Evolutionary conservation across 495 filamentous ascomycete species (phyloP).

Genomic region (Bacidia rubella): DNA sequence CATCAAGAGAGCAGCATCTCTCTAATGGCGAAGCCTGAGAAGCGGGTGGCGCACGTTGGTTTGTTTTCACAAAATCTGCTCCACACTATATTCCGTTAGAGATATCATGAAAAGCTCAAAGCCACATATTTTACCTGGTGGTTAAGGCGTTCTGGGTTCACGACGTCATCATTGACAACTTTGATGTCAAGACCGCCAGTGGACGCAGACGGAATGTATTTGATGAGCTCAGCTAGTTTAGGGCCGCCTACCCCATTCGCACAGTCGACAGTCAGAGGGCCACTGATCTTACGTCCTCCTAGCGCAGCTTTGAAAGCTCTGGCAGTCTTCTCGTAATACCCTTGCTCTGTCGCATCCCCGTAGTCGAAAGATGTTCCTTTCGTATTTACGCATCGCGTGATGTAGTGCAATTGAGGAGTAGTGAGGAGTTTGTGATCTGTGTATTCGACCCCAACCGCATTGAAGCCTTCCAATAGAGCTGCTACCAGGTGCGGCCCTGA

Average conservation of each 20-base stretch:
- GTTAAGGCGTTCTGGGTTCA: conserved; percentile 78
- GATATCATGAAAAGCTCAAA: background rate
- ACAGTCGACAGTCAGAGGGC: conserved; percentile 75
- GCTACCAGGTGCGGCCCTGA: conserved; percentile 72
- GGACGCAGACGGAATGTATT: conserved; percentile 52
- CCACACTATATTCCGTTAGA: conserved; percentile 49
- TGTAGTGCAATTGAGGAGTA: conserved; percentile 91
- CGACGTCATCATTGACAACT: conserved; percentile 81
- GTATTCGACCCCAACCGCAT: conserved; percentile 56
- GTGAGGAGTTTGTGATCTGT: conserved; percentile 79
- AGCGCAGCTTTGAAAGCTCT: conserved; percentile 70
- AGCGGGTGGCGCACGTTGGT: conserved; percentile 75
- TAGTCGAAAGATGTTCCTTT: conserved; percentile 68
- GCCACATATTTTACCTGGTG: conserved; percentile 42
- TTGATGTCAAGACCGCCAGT: conserved; percentile 63
- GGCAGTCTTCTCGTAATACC: conserved; percentile 87
- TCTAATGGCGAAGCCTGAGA: conserved; percentile 62
- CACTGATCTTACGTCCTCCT: conserved; percentile 54
- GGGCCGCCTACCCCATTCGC: conserved; percentile 95
- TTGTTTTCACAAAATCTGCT: conserved; percentile 94
- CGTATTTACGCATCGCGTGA: conserved; percentile 90
- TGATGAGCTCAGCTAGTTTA: conserved; percentile 76
- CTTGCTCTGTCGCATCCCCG: conserved; percentile 73
- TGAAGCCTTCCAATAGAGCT: conserved; percentile 63
- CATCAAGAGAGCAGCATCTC: conserved; percentile 84